Evolutionary conservation across 1,284 basidiomycete genomes (phyloP), one percentile per base, ranked within the genome.

Genomic region (Exobasidium cylindrosporum): DNA sequence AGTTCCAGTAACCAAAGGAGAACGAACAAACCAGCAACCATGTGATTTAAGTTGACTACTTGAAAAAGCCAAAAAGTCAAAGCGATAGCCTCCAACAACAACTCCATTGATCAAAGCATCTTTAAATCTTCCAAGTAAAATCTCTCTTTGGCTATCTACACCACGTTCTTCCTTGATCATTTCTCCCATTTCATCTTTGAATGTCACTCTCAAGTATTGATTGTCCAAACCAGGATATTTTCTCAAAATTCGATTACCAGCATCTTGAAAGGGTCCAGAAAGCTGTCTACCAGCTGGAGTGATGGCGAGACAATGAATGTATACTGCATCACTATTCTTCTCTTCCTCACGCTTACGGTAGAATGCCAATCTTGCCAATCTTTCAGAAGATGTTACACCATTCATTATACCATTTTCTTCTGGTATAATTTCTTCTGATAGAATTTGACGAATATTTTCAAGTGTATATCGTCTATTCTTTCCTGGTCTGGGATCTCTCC

Each of bases 61-160:
- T 0, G 88, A 89, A 73, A 89, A 90, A 0, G 87, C 89, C 43
- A 90, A 81, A 72, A 90, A 90, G 61, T 88, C 84, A 66, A 89
- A 90, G 21, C 77, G 72, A 46, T 86, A 83, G 1, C 88, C 88
- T 26, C 84, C 88, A n/a, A 91, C 82, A 24, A 83, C 78, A 65
- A 91, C 86, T 0, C 89, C 89, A 3, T 82, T 58, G 74, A 86
- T 87, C 56, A 90, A 77, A 14, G 85, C 82, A 1, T 80, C 82
- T 1, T 87, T 87, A n/a, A 90, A 87, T 23, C 87, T 85, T 43
- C 84, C 82, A 11, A 83, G 73, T 1, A 90, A 81, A 60, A 88
- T 85, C 1, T 83, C 79, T 5, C 80, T 79, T 0, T 85, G 86
- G 29, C n/a, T 46, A 66, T 89, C 87, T 3, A 88, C 85, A 58